Evolutionary conservation across 192 early-diverging fungal genomes (phyloP).

Genomic region (Coemansia erecta): DNA sequence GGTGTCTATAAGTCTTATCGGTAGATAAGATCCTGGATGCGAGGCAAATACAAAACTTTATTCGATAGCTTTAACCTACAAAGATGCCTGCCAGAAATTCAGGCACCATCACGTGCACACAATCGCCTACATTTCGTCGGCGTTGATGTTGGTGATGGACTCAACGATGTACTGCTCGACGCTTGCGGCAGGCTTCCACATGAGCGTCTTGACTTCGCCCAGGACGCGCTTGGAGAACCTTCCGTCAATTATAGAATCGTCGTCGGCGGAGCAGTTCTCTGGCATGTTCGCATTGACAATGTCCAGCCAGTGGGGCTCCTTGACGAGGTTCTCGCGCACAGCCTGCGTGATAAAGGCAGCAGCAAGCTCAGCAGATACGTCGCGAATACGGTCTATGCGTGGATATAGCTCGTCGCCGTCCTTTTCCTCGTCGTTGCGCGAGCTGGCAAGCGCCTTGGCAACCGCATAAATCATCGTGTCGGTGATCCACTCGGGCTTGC

Average conservation of each 20-base stretch:
- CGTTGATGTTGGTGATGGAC: conserved; percentile 32
- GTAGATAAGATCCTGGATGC: not conserved
- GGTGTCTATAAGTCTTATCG: not conserved
- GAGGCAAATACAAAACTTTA: too few species aligned
- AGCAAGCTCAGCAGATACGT: conserved; percentile 77
- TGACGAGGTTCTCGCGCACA: conserved; percentile 55
- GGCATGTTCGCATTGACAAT: conserved; percentile 25
- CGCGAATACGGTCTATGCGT: conserved; percentile 74
- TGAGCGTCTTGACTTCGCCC: conserved; percentile 45
- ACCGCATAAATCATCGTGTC: conserved; percentile 78
- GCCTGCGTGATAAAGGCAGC: conserved; percentile 68
- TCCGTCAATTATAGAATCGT: conserved; percentile 10
- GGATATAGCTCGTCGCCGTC: conserved; percentile 77
- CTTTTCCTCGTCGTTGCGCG: conserved; percentile 68
- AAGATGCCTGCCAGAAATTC: too few species aligned
- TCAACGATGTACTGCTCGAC: conserved; percentile 53
- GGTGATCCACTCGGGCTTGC: conserved; percentile 68
- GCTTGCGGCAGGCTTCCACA: conserved; percentile 44
- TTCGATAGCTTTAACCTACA: too few species aligned
- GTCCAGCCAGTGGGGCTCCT: conserved; percentile 31
- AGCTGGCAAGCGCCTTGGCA: conserved; percentile 72
- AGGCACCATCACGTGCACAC: not conserved
- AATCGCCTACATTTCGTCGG: conserved; percentile 27
- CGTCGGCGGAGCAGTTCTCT: not conserved
- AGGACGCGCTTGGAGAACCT: conserved; percentile 31